Percentiles rank a stretch among this genome's conserved stretches.
Conservation (phyloP, 257 asterid genomes). For the Solanum corneliomulleri region DNA sequence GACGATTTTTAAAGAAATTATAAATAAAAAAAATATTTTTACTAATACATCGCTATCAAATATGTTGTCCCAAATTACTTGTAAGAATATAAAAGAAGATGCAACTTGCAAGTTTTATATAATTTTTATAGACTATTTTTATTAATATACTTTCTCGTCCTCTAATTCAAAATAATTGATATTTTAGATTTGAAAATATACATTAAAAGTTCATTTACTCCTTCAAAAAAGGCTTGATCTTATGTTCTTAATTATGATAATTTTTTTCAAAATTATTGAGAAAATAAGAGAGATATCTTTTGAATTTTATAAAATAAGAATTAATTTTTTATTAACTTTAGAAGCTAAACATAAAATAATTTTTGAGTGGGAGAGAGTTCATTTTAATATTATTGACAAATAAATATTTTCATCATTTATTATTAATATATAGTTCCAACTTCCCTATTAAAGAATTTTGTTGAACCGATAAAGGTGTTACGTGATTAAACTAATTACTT, state of each 20-base stretch:
- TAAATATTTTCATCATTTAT: neutral
- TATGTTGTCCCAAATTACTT: neutral
- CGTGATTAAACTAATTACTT: neutral
- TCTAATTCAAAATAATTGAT: too few relatives aligned
- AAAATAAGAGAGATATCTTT: neutral
- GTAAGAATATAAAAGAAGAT: too few relatives aligned
- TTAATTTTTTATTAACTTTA: too few relatives aligned
- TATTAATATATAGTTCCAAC: neutral
- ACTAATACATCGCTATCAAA: neutral
- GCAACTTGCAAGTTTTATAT: neutral
- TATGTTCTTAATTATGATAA: neutral
- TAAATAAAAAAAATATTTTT: neutral
- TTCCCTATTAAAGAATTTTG: neutral
- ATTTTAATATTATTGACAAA: too few relatives aligned
- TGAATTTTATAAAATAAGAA: too few relatives aligned
- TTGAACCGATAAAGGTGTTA: neutral
- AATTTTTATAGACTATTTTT: neutral
- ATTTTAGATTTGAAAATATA: neutral
- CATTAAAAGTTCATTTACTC: neutral
- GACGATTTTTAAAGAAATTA: neutral
- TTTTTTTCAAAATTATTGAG: too few relatives aligned
- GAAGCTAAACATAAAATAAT: neutral
- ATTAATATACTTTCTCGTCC: neutral
- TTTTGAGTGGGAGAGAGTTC: neutral
- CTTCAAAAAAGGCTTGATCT: neutral